A percentile compares a stretch with the other conserved stretches of the same genome.
These are phyloP conservation scores for Hypoxylon sp. DNA, from an alignment of 2,329 filamentous ascomycete species.

Conservation along the genomic window DNA sequence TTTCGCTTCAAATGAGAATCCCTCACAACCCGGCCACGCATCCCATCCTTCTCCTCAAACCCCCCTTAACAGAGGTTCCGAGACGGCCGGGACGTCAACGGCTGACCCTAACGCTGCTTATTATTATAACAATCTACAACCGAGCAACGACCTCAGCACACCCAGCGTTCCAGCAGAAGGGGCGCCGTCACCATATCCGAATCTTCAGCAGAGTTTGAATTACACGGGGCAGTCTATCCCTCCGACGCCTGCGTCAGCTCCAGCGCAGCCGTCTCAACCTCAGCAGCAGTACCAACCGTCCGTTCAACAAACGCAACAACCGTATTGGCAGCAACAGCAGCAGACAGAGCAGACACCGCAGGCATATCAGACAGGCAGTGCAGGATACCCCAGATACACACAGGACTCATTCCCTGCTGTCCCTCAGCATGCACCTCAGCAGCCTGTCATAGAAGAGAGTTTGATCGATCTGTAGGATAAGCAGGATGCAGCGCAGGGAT, in stretches of 20 bases:
- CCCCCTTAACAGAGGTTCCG: constrained; percentile 50
- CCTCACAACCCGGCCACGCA: constrained; percentile 51
- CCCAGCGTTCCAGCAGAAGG: constrained; percentile 61
- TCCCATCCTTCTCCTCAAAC: constrained; percentile 52
- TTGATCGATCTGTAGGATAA: constrained; percentile 78
- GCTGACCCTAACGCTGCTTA: constrained; percentile 70
- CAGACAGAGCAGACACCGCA: constrained; percentile 60
- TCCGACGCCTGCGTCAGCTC: constrained; percentile 55
- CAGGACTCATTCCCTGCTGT: constrained; percentile 77
- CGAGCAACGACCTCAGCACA: constrained; percentile 55
- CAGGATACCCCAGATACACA: constrained; percentile 65
- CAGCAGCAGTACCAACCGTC: constrained; percentile 55
- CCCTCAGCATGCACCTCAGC: constrained; percentile 73
- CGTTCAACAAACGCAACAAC: constrained; percentile 58
- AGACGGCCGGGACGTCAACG: constrained; percentile 55
- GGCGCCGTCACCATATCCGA: constrained; percentile 67
- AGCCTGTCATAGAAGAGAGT: constrained; percentile 78
- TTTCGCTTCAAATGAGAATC: constrained; percentile 55
- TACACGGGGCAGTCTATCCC: constrained; percentile 63
- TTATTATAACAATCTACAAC: constrained; percentile 67
- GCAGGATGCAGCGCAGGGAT: neutral
- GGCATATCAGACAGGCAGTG: constrained; percentile 53
- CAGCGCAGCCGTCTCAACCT: constrained; percentile 49
- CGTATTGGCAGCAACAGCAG: constrained; percentile 67
- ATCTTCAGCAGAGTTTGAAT: constrained; percentile 63